Base-by-base conservation (phyloP, 306 rosid species). In the Ceratonia siliqua region DNA sequence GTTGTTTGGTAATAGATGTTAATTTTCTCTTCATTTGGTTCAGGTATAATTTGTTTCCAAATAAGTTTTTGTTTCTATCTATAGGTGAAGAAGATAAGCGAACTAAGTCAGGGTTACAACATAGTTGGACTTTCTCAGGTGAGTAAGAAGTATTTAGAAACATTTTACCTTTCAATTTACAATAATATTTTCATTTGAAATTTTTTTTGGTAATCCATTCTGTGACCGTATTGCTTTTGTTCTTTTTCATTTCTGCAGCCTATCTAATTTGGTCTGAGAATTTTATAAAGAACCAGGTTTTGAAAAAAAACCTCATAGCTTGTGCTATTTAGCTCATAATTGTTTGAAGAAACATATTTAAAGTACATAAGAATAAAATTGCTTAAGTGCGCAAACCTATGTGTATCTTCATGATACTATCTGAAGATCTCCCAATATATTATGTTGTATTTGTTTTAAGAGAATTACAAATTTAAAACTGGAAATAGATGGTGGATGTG, bases 41-140 rank as follows among this genome's bases (percentile, higher is more conserved):
- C 54, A 75, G 62, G 64, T 30, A 6, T 62, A 50, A 12, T 72
- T 71, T 55, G 62, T 62, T 67, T 77, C 41, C 53, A 63, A 57
- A 41, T 33, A 68, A 82, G 68, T n/a, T 21, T 79, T 28, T 46
- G 36, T 73, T 81, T 62, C 33, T 64, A 52, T 73, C 64, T 42
- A 63, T 76, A 93, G 98, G 98, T 93, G 78, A 93, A 90, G 87
- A 72, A 76, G 75, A 89, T 90, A 73, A 80, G 77, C 62, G 90
- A 87, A 12, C 81, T 93, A 42, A 79, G 80, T 70, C 85, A 89
- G 36, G 98, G 98, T 70, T 92, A 84, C 91, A 93, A 86, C 84
- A 49, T 93, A 28, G 93, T 93, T 78, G 98, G 98, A 85, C 98
- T 93, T 77, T 93, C 98, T 68, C 98, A 93, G 95, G 98, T 87